Conservation (phyloP, 2,329 filamentous ascomycete genomes). For the Fusarium azukiicola region DNA sequence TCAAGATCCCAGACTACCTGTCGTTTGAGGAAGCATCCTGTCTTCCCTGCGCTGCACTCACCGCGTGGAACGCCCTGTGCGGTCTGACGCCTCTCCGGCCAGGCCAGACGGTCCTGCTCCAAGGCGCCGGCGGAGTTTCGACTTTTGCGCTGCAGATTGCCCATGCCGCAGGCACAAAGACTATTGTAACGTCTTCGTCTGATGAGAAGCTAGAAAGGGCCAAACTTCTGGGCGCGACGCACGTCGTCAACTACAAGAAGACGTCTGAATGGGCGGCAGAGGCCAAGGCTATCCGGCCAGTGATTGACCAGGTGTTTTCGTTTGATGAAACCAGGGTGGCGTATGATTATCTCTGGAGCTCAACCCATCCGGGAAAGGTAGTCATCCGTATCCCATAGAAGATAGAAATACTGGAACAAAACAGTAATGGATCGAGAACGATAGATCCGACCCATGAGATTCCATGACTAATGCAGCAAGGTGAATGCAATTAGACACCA, state of each 20-base stretch:
- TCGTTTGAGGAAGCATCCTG: constrained; percentile 44
- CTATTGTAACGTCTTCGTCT: constrained; percentile 43
- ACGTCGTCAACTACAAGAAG: constrained; percentile 39
- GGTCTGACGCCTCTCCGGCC: constrained; percentile 34
- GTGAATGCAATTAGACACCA: background rate
- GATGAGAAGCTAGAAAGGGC: constrained; percentile 40
- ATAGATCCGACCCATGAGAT: background rate
- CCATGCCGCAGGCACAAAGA: constrained; percentile 49
- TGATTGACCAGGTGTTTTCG: constrained; percentile 26
- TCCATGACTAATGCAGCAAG: constrained; percentile 1
- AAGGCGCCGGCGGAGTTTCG: constrained; percentile 51
- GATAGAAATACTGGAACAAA: background rate
- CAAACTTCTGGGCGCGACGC: constrained; percentile 35
- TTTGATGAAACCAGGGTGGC: constrained; percentile 30
- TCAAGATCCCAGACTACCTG: constrained; percentile 42
- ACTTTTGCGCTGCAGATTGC: constrained; percentile 39
- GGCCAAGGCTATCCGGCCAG: constrained; percentile 28
- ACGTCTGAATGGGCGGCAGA: constrained; percentile 38
- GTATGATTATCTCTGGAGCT: constrained; percentile 36
- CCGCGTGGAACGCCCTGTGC: constrained; percentile 45
- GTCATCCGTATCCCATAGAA: constrained; percentile 31
- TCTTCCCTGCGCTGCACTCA: constrained; percentile 40
- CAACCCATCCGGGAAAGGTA: constrained; percentile 36
- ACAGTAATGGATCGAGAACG: background rate
- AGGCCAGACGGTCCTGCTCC: constrained; percentile 67